Evolutionary conservation across 352 stramenopile genomes (phyloP).

Genomic region (Halophytophthora polymorphica): DNA sequence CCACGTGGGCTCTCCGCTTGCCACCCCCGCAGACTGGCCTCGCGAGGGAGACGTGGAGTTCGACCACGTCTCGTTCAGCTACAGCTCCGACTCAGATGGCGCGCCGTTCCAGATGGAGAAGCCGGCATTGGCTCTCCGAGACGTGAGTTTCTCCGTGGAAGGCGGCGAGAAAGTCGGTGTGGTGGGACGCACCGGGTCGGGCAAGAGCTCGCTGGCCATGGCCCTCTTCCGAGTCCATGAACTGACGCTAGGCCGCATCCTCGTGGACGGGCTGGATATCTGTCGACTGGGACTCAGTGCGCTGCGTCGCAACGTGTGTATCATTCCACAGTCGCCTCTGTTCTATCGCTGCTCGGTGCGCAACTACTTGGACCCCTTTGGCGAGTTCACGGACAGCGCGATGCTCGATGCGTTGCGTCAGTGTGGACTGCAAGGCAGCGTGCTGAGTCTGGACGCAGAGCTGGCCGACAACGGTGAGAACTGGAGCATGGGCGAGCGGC

Average conservation of each 20-base stretch:
- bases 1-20: constrained; percentile 12
- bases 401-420: constrained; percentile 42
- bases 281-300: constrained; percentile 31
- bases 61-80: constrained; percentile 31
- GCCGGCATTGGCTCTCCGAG: constrained; percentile 30
- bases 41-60: constrained; percentile 33
- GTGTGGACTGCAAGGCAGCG: constrained; percentile 36
- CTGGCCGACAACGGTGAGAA: constrained; percentile 92
- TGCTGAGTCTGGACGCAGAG: constrained; percentile 29
- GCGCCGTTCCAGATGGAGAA: constrained; percentile 8
- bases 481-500: constrained; percentile 93
- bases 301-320: constrained; percentile 47
- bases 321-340: constrained; percentile 90
- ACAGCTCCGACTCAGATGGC: constrained; percentile 7
- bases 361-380: constrained; percentile 92
- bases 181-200: constrained; percentile 54
- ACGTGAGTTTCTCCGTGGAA: constrained; percentile 45
- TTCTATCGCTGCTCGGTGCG: constrained; percentile 91
- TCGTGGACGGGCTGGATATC: constrained; percentile 89
- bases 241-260: constrained; percentile 53
- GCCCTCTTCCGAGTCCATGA: constrained; percentile 50
- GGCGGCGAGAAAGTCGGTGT: constrained; percentile 59
- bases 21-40: constrained; percentile 24
- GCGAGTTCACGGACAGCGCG: constrained; percentile 57
- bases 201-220: constrained; percentile 59